These are phyloP conservation scores for Acorus calamus DNA, from an alignment of 106 monocot genomes.

Conservation along the genomic window DNA sequence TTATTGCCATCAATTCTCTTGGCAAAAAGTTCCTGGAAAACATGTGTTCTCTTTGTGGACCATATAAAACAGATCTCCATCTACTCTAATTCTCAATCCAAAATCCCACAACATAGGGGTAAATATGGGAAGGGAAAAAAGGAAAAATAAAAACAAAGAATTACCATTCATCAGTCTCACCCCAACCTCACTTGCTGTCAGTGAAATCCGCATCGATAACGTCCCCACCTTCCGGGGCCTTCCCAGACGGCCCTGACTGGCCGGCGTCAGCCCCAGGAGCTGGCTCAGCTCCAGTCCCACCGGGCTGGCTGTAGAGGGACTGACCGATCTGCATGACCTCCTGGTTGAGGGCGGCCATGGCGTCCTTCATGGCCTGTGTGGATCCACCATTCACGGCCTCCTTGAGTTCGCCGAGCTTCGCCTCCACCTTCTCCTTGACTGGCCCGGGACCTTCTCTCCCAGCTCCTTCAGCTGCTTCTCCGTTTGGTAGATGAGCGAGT, in stretches of 20 bases:
- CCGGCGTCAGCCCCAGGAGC: background rate
- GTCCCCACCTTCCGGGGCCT: background rate
- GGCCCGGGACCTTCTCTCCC: conserved; percentile 4
- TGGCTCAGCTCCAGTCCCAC: background rate
- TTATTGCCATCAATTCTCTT: too few species aligned
- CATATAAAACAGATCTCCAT: too few species aligned
- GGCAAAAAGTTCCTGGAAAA: too few species aligned
- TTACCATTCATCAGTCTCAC: too few species aligned
- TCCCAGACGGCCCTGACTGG: background rate
- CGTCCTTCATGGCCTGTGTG: conserved; percentile 6
- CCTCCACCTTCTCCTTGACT: conserved; percentile 9
- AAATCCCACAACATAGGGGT: too few species aligned
- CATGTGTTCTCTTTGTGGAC: too few species aligned
- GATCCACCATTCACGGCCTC: background rate
- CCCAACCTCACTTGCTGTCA: conserved; percentile 2
- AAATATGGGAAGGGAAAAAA: too few species aligned
- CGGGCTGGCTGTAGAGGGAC: conserved; percentile 7
- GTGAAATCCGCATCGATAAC: conserved; percentile 8
- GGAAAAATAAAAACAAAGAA: too few species aligned
- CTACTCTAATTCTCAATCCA: too few species aligned
- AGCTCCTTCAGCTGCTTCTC: conserved; percentile 8
- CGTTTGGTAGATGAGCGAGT: conserved; percentile 5
- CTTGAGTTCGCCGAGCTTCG: conserved; percentile 1
- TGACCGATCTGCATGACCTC: conserved; percentile 5
- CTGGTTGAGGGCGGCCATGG: conserved; percentile 8